A percentile compares a stretch with the other conserved stretches of the same genome.
Evolutionary conservation across 768 basidiomycete species (phyloP).

Genomic region (Rhodotorula taiwanensis): DNA sequence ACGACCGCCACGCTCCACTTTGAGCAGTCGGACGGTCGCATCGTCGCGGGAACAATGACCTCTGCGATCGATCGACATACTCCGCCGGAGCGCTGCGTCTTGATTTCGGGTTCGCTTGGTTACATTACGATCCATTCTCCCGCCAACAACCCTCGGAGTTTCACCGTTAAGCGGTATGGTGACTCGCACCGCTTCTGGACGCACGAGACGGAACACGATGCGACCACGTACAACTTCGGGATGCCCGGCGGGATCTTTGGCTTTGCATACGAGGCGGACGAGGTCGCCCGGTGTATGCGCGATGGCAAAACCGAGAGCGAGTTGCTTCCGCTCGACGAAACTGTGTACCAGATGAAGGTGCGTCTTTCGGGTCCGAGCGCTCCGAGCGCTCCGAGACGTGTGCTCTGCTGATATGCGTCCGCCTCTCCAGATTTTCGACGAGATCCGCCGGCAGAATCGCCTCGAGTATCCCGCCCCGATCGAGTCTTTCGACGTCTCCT

Average conservation of each 20-base stretch:
- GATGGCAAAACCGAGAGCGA: slow-evolving; percentile 35
- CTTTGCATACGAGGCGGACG: slow-evolving; percentile 39
- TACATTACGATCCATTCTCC: slow-evolving; percentile 21
- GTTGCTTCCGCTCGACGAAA: slow-evolving; percentile 33
- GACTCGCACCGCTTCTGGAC: slow-evolving; percentile 4
- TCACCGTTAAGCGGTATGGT: slow-evolving; percentile 15
- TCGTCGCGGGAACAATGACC: slow-evolving; percentile 25
- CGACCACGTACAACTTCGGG: slow-evolving; percentile 18
- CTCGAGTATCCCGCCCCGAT: slow-evolving; percentile 27
- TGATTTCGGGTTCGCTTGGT: slow-evolving; percentile 14
- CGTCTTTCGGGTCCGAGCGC: too few relatives aligned
- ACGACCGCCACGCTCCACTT: slow-evolving; percentile 25
- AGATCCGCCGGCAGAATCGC: slow-evolving; percentile 25
- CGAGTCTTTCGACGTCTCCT: slow-evolving; percentile 20
- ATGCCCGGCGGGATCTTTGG: slow-evolving; percentile 26
- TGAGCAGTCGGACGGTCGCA: slow-evolving; percentile 10
- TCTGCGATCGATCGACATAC: slow-evolving; percentile 14
- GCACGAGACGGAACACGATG: slow-evolving; percentile 16
- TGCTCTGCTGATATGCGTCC: too few relatives aligned
- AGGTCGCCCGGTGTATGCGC: slow-evolving; percentile 34
- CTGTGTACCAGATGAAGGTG: slow-evolving; percentile 33
- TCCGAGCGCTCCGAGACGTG: too few relatives aligned
- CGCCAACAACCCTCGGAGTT: slow-evolving; percentile 13
- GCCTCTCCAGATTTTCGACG: slow-evolving; percentile 35
- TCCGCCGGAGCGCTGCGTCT: background rate